phyloP scores from a whole-genome alignment of 1,284 basidiomycete genomes.

The Pyrrhoderma lamaoense region DNA sequence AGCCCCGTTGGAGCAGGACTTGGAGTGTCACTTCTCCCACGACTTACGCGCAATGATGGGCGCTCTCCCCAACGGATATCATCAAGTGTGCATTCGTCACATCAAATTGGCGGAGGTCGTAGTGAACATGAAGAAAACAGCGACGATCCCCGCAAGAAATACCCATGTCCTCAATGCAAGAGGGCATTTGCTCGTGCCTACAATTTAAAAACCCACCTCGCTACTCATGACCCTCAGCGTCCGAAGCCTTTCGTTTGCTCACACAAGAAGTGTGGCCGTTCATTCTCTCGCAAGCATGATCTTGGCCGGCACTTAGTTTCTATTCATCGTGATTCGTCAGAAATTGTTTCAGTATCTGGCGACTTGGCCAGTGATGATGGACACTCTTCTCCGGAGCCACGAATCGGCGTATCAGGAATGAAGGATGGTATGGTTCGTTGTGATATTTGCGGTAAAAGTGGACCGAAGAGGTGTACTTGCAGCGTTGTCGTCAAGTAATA shows the following conservation, averaged over 20 bases:
- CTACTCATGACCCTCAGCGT: slow-evolving; percentile 82
- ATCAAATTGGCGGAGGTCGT: slow-evolving; percentile 29
- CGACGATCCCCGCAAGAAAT: slow-evolving; percentile 66
- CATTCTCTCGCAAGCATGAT: slow-evolving; percentile 87
- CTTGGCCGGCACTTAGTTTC: slow-evolving; percentile 78
- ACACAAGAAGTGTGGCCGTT: slow-evolving; percentile 72
- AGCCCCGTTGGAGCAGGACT: slow-evolving; percentile 13
- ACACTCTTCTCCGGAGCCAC: slow-evolving; percentile 4
- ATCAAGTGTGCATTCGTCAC: slow-evolving; percentile 34
- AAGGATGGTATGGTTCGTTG: slow-evolving; percentile 10
- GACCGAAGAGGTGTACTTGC: slow-evolving; percentile 47
- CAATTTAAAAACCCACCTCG: slow-evolving; percentile 86
- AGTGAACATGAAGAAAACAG: slow-evolving; percentile 34
- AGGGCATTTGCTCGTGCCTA: slow-evolving; percentile 83
- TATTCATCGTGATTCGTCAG: slow-evolving; percentile 67
- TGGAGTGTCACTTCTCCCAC: slow-evolving; percentile 13
- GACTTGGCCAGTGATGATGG: slow-evolving; percentile 5
- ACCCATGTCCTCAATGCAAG: slow-evolving; percentile 63
- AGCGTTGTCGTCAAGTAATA: slow-evolving; percentile 63
- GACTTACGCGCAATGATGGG: slow-evolving; percentile 8
- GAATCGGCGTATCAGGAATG: slow-evolving; percentile 10
- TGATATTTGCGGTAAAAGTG: slow-evolving; percentile 58
- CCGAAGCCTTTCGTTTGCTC: slow-evolving; percentile 80
- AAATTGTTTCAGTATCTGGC: slow-evolving; percentile 52
- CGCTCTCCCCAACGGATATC: slow-evolving; percentile 24